Percentiles rank a stretch among this genome's conserved stretches.
These are phyloP conservation scores for Cordyceps cateniannulata DNA, from an alignment of 2,329 filamentous ascomycete species.

Conservation along the genomic window DNA sequence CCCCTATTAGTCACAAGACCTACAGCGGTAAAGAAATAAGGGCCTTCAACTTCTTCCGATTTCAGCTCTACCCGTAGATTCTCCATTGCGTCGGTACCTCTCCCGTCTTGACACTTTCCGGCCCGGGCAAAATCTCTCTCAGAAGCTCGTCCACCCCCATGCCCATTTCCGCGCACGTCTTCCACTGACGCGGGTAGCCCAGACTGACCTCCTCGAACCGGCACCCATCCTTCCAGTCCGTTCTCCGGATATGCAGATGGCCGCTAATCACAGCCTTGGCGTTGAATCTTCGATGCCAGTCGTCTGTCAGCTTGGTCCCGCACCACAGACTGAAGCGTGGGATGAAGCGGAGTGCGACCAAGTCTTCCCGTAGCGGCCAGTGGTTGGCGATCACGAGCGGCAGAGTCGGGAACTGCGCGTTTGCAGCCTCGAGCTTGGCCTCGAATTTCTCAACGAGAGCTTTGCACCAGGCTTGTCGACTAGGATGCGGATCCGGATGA, in stretches of 20 bases:
- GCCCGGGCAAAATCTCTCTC: slow-evolving; percentile 24
- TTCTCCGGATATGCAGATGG: slow-evolving; percentile 31
- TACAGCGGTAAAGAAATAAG: no score
- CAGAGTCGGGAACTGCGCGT: slow-evolving; percentile 12
- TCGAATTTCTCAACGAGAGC: slow-evolving; percentile 23
- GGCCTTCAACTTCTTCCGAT: no score
- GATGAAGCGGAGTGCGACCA: slow-evolving; percentile 27
- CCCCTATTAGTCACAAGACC: no score
- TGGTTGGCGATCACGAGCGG: slow-evolving; percentile 30
- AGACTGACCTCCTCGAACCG: slow-evolving; percentile 32
- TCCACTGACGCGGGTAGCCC: slow-evolving; percentile 32
- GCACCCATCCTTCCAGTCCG: slow-evolving; percentile 31
- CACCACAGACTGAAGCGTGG: slow-evolving; percentile 34
- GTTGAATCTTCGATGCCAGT: slow-evolving; percentile 29
- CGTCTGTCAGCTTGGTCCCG: slow-evolving; percentile 28
- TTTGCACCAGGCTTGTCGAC: slow-evolving; percentile 29
- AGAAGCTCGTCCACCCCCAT: slow-evolving; percentile 27
- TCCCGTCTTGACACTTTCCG: neutral
- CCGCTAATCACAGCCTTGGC: slow-evolving; percentile 31
- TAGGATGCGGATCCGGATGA: slow-evolving; percentile 27
- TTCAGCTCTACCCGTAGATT: slow-evolving; percentile 2
- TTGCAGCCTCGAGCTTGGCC: slow-evolving; percentile 23
- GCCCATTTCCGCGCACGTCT: slow-evolving; percentile 22
- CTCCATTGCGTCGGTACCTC: slow-evolving; percentile 6
- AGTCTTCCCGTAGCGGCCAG: slow-evolving; percentile 31